phyloP scores from a whole-genome alignment of 768 basidiomycete genomes.

The Tylopilus vinaceipallidus region DNA sequence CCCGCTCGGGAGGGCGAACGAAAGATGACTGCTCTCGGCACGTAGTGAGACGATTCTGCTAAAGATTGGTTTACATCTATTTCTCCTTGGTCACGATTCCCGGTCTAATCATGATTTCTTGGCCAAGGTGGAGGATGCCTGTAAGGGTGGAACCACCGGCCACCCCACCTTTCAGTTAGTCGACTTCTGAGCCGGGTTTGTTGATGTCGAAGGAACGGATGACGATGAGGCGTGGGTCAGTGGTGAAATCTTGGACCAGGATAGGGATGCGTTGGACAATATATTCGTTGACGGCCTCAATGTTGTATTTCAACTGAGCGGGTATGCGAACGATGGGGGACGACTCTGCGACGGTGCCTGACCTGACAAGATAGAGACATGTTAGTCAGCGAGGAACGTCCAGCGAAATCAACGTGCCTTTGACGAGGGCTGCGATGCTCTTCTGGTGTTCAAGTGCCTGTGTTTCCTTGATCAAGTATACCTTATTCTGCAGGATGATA shows the following conservation, averaged over 20 bases:
- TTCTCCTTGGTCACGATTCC: conserved; percentile 93
- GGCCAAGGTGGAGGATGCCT: conserved; percentile 85
- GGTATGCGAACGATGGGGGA: conserved; percentile 99
- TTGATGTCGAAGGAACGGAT: conserved; percentile 99
- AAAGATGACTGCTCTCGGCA: conserved; percentile 91
- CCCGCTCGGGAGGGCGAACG: conserved; percentile 96
- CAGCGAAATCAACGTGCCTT: conserved; percentile 52
- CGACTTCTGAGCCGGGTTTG: conserved; percentile 96
- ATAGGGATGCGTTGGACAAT: conserved; percentile 97
- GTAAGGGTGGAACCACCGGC: conserved; percentile 97
- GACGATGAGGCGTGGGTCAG: conserved; percentile 91
- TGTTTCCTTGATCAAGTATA: conserved; percentile 93
- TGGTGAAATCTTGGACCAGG: conserved; percentile 88
- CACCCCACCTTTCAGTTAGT: conserved; percentile 96
- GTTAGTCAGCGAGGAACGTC: background rate
- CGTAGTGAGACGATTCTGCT: conserved; percentile 87
- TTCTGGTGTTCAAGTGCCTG: conserved; percentile 96
- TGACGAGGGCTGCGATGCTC: conserved; percentile 93
- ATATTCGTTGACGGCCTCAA: conserved; percentile 98
- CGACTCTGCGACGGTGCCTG: conserved; percentile 96
- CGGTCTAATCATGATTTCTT: conserved; percentile 95
- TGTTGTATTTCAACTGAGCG: conserved; percentile 98
- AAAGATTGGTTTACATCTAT: conserved; percentile 91
- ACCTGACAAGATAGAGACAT: background rate
- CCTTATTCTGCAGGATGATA: conserved; percentile 98